Percentiles rank a stretch among this genome's conserved stretches.
phyloP scores from a whole-genome alignment of 306 rosid genomes.

The Senna siamea region DNA sequence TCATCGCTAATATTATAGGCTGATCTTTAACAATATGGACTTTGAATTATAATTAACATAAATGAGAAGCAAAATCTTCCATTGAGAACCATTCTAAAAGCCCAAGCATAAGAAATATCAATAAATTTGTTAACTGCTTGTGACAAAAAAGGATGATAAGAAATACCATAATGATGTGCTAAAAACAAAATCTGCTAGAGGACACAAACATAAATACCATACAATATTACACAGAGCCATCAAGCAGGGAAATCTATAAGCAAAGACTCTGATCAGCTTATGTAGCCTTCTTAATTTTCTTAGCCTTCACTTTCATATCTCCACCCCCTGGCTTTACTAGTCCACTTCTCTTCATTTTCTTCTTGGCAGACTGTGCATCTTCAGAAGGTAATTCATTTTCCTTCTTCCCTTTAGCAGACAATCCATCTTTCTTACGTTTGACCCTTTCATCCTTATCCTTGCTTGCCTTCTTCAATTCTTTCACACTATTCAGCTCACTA shows the following conservation, averaged over 20 bases:
- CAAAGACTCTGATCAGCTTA: constrained; percentile 30
- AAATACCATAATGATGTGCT: constrained; percentile 16
- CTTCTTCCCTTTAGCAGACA: constrained; percentile 43
- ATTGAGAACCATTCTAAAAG: constrained; percentile 27
- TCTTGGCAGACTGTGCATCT: constrained; percentile 38
- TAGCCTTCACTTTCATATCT: constrained; percentile 46
- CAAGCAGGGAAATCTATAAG: constrained; percentile 35
- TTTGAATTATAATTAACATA: neutral
- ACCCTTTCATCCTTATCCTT: constrained; percentile 34
- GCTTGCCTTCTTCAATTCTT: constrained; percentile 39
- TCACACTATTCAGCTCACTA: constrained; percentile 38
- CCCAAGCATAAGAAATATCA: constrained; percentile 16
- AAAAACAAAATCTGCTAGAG: constrained; percentile 49
- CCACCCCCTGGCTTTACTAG: constrained; percentile 39
- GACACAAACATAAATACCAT: constrained; percentile 38
- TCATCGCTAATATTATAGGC: neutral
- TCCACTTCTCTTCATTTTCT: constrained; percentile 49
- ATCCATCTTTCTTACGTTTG: constrained; percentile 36
- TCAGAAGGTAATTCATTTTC: constrained; percentile 3
- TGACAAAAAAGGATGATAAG: constrained; percentile 13
- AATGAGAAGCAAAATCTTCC: constrained; percentile 12
- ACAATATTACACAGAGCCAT: constrained; percentile 31
- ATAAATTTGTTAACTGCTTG: neutral
- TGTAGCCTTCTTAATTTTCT: constrained; percentile 46
- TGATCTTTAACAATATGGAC: neutral